Base-by-base conservation (phyloP, 805 yeast species). In the Barnettozyma salicaria region DNA sequence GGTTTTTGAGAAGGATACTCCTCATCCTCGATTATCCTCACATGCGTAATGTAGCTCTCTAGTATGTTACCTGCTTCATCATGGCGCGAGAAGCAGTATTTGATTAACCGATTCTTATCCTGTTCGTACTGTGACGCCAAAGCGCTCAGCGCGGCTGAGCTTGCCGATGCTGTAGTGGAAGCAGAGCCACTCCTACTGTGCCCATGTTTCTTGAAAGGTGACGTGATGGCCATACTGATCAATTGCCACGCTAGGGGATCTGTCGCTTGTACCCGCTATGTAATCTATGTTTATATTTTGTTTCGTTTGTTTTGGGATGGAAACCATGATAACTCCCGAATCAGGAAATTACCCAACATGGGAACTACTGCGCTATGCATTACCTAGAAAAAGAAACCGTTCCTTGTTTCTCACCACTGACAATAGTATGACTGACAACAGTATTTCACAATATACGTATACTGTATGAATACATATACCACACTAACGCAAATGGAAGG, bases 1-100 rank as follows among this genome's bases (percentile, higher is more conserved):
- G 95, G 95, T 22, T 82, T 72, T 1, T 69, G 53, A 20, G 78
- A 71, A 4, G 92, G 87, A 45, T 69, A 80, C 41, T 72, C 74
- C 1, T 87, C 69, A 58, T 78, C 92, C 53, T 87, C 96, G 30
- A 77, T 69, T 24, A 86, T 71, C 37, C 82, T 62, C 12, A 83
- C 78, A 56, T 87, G 96, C 1, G 92, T 78, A 37, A 82, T 72
- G 56, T 87, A 87, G 19, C 70, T 70, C 34, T 76, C 81, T 9
- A 67, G 58, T 16, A 68, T 60, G 14, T 54, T 56, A 7, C 71
- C 70, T 22, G 65, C 63, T 10, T 59, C 54, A 39, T 67, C 76
- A 16, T 57, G 53, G 32, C 64, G 69, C 11, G 70, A 55, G 52
- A 78, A 78, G 42, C 82, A 68, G 41, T 61, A 67, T 41, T 55